A percentile compares a stretch with the other conserved stretches of the same genome.
phyloP scores from a whole-genome alignment of 345 rosid genomes.

The Psidium guajava region DNA sequence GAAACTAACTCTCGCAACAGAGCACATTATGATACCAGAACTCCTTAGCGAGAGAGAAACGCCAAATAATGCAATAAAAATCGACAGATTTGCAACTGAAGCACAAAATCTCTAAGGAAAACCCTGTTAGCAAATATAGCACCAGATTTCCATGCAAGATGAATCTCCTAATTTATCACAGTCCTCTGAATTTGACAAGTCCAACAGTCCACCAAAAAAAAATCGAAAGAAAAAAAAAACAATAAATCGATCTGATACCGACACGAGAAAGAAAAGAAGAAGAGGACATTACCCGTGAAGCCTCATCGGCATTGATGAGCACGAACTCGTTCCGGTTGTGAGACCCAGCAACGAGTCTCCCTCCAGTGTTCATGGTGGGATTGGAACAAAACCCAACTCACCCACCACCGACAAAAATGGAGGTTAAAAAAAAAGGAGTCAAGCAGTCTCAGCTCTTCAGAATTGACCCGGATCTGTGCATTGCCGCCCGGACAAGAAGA shows the following conservation, averaged over 20 bases:
- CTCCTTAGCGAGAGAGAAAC: neutral
- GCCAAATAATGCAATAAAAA: neutral
- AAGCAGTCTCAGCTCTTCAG: neutral
- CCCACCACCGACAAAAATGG: neutral
- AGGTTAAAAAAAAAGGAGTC: neutral
- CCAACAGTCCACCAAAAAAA: neutral
- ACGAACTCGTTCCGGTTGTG: slow-evolving; percentile 94
- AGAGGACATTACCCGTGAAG: slow-evolving; percentile 35
- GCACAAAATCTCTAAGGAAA: neutral
- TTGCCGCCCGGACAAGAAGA: neutral
- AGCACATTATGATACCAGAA: neutral
- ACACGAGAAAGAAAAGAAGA: neutral
- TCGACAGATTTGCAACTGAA: neutral
- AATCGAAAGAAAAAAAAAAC: neutral
- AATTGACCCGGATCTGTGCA: neutral
- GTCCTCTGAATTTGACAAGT: neutral
- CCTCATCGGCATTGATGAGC: slow-evolving; percentile 87
- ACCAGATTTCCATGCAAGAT: neutral
- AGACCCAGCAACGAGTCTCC: slow-evolving; percentile 91
- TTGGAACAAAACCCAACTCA: neutral
- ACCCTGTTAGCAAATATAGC: neutral
- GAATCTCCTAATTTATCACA: neutral
- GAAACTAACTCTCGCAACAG: neutral
- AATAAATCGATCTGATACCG: neutral
- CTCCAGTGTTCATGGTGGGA: slow-evolving; percentile 63